These are phyloP conservation scores for Peniophora sp. DNA, from an alignment of 1,284 basidiomycete genomes.

Conservation along the genomic window DNA sequence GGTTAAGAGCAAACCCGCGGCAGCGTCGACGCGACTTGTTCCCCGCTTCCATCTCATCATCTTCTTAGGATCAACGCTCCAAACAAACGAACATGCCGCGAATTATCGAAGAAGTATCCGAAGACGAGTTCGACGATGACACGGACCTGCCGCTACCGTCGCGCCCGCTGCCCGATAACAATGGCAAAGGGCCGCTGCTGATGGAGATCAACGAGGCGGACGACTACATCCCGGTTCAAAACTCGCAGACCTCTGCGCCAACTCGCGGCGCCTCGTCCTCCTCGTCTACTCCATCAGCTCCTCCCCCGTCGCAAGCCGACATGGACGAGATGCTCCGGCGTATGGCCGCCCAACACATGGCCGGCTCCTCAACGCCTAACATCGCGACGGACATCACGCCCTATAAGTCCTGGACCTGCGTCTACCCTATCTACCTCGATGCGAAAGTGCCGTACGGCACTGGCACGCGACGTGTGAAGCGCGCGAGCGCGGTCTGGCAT, in stretches of 20 bases:
- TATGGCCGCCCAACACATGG: not conserved
- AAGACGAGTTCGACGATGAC: constrained; percentile 74
- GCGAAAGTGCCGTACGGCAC: constrained; percentile 83
- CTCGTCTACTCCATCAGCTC: constrained; percentile 24
- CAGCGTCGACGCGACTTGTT: not conserved
- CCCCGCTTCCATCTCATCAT: not conserved
- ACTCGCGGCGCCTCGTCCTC: constrained; percentile 23
- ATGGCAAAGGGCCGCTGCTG: constrained; percentile 64
- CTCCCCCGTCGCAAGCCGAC: constrained; percentile 29
- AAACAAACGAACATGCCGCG: constrained; percentile 35
- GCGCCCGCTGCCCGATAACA: constrained; percentile 58
- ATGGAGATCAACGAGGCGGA: constrained; percentile 49
- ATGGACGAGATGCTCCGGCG: constrained; percentile 12
- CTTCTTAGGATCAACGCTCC: not conserved
- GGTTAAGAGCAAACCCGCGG: constrained; percentile 4
- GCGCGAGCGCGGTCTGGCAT: constrained; percentile 86
- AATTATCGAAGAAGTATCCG: constrained; percentile 38
- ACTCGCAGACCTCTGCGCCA: constrained; percentile 32
- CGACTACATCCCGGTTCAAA: constrained; percentile 26
- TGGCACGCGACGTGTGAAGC: constrained; percentile 76
- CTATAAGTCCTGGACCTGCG: constrained; percentile 84
- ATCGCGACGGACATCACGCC: constrained; percentile 67
- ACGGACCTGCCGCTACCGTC: constrained; percentile 72
- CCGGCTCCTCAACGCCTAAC: not conserved
- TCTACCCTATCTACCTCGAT: constrained; percentile 97